Evolutionary conservation across 768 basidiomycete species (phyloP).

Genomic region (Kwoniella pini): DNA sequence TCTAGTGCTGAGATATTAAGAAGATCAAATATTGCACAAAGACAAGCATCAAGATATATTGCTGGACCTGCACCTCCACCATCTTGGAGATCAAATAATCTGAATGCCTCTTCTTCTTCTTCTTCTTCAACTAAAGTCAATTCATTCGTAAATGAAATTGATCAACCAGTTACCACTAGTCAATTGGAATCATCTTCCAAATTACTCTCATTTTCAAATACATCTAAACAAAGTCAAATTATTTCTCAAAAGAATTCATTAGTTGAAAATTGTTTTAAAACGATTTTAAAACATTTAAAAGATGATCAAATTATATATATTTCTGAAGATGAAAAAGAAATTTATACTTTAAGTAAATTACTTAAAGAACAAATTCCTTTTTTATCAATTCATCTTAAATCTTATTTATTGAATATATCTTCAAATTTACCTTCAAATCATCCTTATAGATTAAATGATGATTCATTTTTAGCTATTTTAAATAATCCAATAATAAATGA

Average conservation of each 20-base stretch:
- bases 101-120: background rate
- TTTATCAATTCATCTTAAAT: conserved; percentile 28
- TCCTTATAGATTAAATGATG: conserved; percentile 19
- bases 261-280: conserved; percentile 30
- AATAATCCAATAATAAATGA: conserved; percentile 8
- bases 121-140: background rate
- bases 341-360: conserved; percentile 21
- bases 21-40: conserved; percentile 19
- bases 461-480: conserved; percentile 18
- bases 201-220: background rate
- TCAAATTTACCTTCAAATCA: conserved; percentile 20
- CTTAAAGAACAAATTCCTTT: conserved; percentile 36
- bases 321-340: conserved; percentile 3
- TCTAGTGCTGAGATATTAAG: conserved; percentile 35
- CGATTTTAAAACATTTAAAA: conserved; percentile 32
- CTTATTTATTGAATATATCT: conserved; percentile 20
- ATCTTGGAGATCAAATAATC: conserved; percentile 29
- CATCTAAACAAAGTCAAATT: background rate
- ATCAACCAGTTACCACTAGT: background rate
- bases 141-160: background rate
- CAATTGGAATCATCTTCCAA: background rate
- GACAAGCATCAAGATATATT: conserved; percentile 27
- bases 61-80: conserved; percentile 42
- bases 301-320: conserved; percentile 14
- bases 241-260: conserved; percentile 1